Conservation (phyloP, 805 yeast species). For the Myxozyma geophila region DNA sequence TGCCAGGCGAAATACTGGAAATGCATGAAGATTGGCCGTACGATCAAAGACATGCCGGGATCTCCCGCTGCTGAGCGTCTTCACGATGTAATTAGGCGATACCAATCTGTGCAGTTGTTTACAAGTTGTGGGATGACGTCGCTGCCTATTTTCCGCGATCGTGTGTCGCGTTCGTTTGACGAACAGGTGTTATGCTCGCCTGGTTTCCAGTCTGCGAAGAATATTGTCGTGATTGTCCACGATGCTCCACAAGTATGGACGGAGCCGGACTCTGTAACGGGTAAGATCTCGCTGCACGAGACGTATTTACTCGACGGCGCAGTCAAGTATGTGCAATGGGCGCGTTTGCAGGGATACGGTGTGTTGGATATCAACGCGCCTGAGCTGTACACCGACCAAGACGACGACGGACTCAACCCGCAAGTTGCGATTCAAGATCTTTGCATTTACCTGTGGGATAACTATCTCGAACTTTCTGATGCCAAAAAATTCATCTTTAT, state of each 20-base stretch:
- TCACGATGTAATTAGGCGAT: conserved; percentile 74
- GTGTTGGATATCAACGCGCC: conserved; percentile 86
- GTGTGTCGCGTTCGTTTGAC: conserved; percentile 56
- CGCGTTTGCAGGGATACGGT: conserved; percentile 63
- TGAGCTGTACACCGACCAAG: conserved; percentile 51
- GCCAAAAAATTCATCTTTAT: conserved; percentile 74
- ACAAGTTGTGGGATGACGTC: conserved; percentile 62
- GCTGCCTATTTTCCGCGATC: conserved; percentile 63
- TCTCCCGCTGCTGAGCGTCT: conserved; percentile 44
- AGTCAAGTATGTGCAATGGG: conserved; percentile 71
- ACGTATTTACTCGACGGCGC: conserved; percentile 80
- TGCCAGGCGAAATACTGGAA: conserved; percentile 88
- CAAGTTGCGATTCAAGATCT: conserved; percentile 73
- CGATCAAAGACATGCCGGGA: conserved; percentile 38
- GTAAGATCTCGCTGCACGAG: conserved; percentile 71
- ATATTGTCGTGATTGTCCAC: conserved; percentile 73
- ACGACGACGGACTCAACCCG: conserved; percentile 51
- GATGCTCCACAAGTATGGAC: conserved; percentile 96
- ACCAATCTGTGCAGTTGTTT: conserved; percentile 62
- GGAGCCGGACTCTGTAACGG: conserved; percentile 75
- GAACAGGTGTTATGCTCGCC: conserved; percentile 75
- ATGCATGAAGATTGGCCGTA: conserved; percentile 71
- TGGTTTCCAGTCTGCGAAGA: conserved; percentile 59
- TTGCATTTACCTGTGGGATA: conserved; percentile 84
- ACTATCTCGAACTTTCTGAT: conserved; percentile 76